Conservation (phyloP, 176 grass and related monocot genomes). For the Saccharum officinarum region DNA sequence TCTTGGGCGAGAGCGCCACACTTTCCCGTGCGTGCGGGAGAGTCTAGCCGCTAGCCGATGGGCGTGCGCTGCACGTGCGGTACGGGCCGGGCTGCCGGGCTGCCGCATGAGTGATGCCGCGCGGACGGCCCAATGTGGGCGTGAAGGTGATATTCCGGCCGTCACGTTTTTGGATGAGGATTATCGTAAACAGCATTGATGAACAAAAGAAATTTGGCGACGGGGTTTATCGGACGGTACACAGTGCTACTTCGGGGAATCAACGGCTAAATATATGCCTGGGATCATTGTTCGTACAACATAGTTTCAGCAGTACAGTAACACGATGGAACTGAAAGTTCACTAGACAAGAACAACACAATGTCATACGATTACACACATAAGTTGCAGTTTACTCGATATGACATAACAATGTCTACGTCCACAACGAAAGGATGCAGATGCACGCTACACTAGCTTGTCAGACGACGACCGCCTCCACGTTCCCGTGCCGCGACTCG, state of each 20-base stretch:
- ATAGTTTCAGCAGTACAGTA: not conserved
- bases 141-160: no score
- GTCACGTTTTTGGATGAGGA: not conserved
- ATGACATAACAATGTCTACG: not conserved
- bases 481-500: constrained; percentile 23
- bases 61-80: no score
- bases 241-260: not conserved
- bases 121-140: no score
- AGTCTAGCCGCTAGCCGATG: not conserved
- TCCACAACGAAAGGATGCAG: not conserved
- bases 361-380: not conserved
- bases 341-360: not conserved
- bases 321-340: not conserved
- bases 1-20: not conserved
- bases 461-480: constrained; percentile 38
- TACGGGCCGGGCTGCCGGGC: no score
- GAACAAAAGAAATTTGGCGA: not conserved
- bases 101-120: no score
- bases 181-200: not conserved
- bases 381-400: no score
- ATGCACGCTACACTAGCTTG: not conserved
- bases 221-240: not conserved
- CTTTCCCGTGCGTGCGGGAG: not conserved
- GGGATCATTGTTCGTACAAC: not conserved
- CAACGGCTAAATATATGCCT: not conserved